Conservation (phyloP, 495 filamentous ascomycete genomes). For the Aspergillus cavernicola region DNA sequence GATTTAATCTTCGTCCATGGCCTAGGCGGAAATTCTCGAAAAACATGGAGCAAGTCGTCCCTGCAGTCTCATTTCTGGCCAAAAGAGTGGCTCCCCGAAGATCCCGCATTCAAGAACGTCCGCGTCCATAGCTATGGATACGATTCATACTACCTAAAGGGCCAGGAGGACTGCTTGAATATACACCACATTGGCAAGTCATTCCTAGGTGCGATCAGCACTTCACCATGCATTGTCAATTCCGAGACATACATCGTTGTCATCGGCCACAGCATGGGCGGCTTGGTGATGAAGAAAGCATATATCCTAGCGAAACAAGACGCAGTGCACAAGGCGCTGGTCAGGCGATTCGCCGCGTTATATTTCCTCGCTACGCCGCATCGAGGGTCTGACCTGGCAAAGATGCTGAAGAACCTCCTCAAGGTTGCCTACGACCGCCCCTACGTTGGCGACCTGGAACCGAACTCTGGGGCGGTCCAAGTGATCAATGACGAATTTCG, state of each 20-base stretch:
- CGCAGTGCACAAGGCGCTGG: constrained; percentile 16
- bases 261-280: constrained; percentile 53
- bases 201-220: constrained; percentile 34
- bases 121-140: constrained; percentile 41
- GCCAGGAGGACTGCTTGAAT: constrained; percentile 32
- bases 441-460: constrained; percentile 4
- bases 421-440: not conserved
- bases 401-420: constrained; percentile 37
- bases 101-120: constrained; percentile 26
- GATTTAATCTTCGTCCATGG: constrained; percentile 40
- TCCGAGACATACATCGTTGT: constrained; percentile 36
- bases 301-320: constrained; percentile 19
- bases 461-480: constrained; percentile 17
- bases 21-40: constrained; percentile 29
- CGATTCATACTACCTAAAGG: constrained; percentile 28
- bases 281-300: constrained; percentile 49
- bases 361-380: constrained; percentile 54
- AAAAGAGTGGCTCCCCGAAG: constrained; percentile 33
- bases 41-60: constrained; percentile 30
- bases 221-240: constrained; percentile 10
- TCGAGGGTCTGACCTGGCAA: constrained; percentile 44
- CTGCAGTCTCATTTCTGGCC: constrained; percentile 32
- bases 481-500: constrained; percentile 32
- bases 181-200: constrained; percentile 41
- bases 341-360: constrained; percentile 36